Evolutionary conservation across 2,329 filamentous ascomycete species (phyloP).

Genomic region (Trichoderma sp.): DNA sequence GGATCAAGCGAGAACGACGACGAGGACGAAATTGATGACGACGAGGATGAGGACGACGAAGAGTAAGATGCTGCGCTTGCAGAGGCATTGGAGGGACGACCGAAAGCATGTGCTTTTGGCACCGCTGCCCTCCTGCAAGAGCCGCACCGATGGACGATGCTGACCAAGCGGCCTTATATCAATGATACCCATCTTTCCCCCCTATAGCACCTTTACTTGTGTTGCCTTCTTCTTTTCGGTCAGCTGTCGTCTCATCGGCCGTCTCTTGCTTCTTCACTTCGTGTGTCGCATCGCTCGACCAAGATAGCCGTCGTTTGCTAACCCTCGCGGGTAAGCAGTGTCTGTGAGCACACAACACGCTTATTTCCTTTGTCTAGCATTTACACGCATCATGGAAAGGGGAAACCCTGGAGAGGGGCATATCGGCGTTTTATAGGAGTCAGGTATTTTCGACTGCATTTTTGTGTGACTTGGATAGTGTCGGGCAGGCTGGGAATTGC

Average conservation of each 20-base stretch:
- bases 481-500: not conserved
- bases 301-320: not conserved
- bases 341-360: not conserved
- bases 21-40: conserved; percentile 37
- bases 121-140: not conserved
- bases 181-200: conserved; percentile 29
- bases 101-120: not conserved
- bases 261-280: not conserved
- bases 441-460: not conserved
- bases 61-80: conserved; percentile 27
- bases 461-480: conserved; percentile 16
- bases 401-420: not conserved
- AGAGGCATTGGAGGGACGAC: not conserved
- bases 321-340: not conserved
- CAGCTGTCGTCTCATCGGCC: conserved; percentile 15
- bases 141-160: conserved; percentile 4
- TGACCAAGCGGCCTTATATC: conserved; percentile 10
- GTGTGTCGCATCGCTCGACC: not conserved
- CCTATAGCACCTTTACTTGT: not conserved
- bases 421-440: conserved; percentile 15
- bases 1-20: conserved; percentile 42
- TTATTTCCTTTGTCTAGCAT: not conserved
- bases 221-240: conserved; percentile 8
- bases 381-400: not conserved
- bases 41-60: conserved; percentile 32